phyloP scores from a whole-genome alignment of 2,329 filamentous ascomycete genomes.

The Paecilomyces variotii region DNA sequence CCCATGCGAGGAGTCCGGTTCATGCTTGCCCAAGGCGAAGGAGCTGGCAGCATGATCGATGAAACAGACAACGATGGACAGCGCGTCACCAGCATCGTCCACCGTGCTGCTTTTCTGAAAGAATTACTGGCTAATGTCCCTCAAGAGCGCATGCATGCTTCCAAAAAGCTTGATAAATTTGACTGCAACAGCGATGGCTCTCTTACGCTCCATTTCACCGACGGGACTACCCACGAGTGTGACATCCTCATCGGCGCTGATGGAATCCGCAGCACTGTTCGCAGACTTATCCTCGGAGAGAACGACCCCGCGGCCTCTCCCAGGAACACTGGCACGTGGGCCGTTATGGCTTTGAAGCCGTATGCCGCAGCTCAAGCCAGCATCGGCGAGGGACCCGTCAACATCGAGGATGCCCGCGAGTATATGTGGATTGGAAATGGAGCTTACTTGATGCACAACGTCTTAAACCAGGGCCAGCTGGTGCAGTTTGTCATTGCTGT shows the following conservation, averaged over 20 bases:
- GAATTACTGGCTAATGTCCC: constrained; percentile 4
- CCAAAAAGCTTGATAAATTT: constrained; percentile 17
- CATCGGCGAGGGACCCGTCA: constrained; percentile 1
- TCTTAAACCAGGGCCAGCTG: not conserved
- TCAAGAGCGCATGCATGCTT: constrained; percentile 24
- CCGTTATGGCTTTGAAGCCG: constrained; percentile 1
- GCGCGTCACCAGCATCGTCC: constrained; percentile 11
- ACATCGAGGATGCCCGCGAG: constrained; percentile 2
- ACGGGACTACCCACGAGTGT: constrained; percentile 15
- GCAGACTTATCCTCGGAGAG: constrained; percentile 20
- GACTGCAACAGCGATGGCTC: constrained; percentile 4
- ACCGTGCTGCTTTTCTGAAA: constrained; percentile 2
- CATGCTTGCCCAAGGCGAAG: constrained; percentile 15
- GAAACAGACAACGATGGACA: constrained; percentile 19
- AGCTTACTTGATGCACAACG: not conserved
- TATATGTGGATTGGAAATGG: not conserved
- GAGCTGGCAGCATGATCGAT: constrained; percentile 20
- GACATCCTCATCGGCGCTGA: constrained; percentile 31
- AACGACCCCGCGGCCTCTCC: not conserved
- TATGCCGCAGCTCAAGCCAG: constrained; percentile 2
- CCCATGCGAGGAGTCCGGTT: constrained; percentile 16
- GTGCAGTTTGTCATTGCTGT: constrained; percentile 1
- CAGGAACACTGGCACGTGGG: constrained; percentile 1
- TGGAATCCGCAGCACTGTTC: constrained; percentile 26
- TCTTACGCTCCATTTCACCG: constrained; percentile 15